Evolutionary conservation across 352 stramenopile species (phyloP).

Genomic region (Phytophthora nicotianae): DNA sequence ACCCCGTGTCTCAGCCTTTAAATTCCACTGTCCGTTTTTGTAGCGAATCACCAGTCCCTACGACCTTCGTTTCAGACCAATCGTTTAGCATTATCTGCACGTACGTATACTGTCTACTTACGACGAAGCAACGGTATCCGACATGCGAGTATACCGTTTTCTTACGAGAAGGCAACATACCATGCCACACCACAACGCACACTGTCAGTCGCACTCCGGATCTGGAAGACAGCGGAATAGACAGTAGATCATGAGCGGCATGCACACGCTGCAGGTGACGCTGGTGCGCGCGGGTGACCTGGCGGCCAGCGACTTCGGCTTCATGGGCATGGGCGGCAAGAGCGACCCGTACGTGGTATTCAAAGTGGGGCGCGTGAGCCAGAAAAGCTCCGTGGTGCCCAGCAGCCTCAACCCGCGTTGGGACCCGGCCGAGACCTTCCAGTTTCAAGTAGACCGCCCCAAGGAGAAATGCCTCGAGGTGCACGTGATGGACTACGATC

Average conservation of each 20-base stretch:
- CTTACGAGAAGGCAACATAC: constrained; percentile 35
- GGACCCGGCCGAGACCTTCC: constrained; percentile 60
- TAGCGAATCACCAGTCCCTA: not conserved
- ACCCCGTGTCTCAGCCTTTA: not conserved
- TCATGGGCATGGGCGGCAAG: constrained; percentile 76
- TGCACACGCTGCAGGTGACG: constrained; percentile 68
- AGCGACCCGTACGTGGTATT: constrained; percentile 79
- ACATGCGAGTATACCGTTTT: constrained; percentile 4
- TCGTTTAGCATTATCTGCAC: too few species aligned
- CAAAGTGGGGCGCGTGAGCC: constrained; percentile 50
- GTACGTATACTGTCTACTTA: constrained; percentile 12
- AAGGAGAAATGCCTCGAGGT: constrained; percentile 64
- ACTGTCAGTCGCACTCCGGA: constrained; percentile 34
- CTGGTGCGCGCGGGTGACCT: constrained; percentile 56
- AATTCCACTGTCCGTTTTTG: not conserved
- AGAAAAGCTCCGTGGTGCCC: constrained; percentile 59
- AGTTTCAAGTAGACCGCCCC: constrained; percentile 68
- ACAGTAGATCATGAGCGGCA: constrained; percentile 32
- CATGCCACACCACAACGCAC: constrained; percentile 14
- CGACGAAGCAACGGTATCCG: constrained; percentile 25
- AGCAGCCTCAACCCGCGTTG: constrained; percentile 61
- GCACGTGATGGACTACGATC: constrained; percentile 70
- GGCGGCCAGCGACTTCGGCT: constrained; percentile 61
- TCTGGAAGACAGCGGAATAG: constrained; percentile 18
- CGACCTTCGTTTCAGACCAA: too few species aligned